Evolutionary conservation across 73 alveolate species (phyloP).

Genomic region (Breviolum minutum): DNA sequence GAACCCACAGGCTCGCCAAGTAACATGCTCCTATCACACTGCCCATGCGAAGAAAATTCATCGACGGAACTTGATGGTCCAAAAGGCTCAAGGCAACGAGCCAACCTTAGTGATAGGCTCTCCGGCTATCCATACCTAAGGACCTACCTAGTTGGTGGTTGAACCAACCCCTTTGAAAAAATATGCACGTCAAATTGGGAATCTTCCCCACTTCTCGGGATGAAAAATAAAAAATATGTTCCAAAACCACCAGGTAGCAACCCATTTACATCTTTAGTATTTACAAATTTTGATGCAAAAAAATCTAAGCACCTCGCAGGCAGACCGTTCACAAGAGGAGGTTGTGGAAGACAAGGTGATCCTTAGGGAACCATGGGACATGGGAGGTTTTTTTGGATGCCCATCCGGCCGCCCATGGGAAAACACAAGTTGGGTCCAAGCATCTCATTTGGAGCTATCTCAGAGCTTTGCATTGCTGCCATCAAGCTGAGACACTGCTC

Average conservation of each 20-base stretch:
- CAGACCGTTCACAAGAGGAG: conserved; percentile 10
- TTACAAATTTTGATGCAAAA: background rate
- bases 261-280: background rate
- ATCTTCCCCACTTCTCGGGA: too few relatives aligned
- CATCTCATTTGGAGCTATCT: conserved; percentile 31
- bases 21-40: conserved; percentile 37
- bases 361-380: background rate
- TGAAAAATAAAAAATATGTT: background rate
- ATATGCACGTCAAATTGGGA: too few relatives aligned
- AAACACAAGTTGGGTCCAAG: background rate
- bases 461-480: background rate
- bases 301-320: background rate
- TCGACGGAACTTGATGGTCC: background rate
- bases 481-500: conserved; percentile 18
- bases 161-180: too few relatives aligned
- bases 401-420: background rate
- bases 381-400: background rate
- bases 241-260: background rate
- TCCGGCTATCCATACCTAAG: background rate
- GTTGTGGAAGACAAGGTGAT: conserved; percentile 37
- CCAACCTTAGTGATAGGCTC: conserved; percentile 6
- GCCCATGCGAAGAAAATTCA: conserved; percentile 21
- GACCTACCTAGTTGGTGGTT: background rate
- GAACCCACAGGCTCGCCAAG: background rate
- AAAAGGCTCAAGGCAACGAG: background rate